Conservation (phyloP, 768 basidiomycete species). For the Panaeolus papilionaceus region DNA sequence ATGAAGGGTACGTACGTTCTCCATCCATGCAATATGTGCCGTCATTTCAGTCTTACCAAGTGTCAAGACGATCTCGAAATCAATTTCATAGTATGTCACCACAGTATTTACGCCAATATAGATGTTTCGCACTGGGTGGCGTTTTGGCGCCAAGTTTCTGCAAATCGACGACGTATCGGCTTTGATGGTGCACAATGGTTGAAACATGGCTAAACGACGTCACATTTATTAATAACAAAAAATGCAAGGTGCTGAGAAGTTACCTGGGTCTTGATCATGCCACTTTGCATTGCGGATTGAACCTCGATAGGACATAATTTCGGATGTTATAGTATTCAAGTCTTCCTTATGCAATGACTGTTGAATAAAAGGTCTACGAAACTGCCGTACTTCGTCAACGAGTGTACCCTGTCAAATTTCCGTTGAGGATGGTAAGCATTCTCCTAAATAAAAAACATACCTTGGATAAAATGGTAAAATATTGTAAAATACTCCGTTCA, state of each 20-base stretch:
- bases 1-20: conserved; percentile 34
- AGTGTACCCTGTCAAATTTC: conserved; percentile 22
- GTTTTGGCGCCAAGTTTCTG: background rate
- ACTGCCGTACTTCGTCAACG: conserved; percentile 26
- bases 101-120: conserved; percentile 4
- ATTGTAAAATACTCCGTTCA: background rate
- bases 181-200: conserved; percentile 14
- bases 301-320: conserved; percentile 25
- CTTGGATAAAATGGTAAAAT: conserved; percentile 16
- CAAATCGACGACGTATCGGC: conserved; percentile 14
- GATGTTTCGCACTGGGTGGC: no score
- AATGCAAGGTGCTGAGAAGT: background rate
- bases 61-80: conserved; percentile 47
- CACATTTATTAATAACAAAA: background rate
- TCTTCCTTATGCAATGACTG: no score
- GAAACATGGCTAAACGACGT: conserved; percentile 12
- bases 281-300: conserved; percentile 18
- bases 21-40: conserved; percentile 52
- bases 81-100: conserved; percentile 29
- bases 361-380: background rate
- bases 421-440: no score
- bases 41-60: conserved; percentile 53
- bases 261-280: conserved; percentile 24
- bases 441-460: background rate
- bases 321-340: background rate